A percentile compares a stretch with the other conserved stretches of the same genome.
phyloP scores from a whole-genome alignment of 2,329 filamentous ascomycete genomes.

The Trichoderma pleuroti region DNA sequence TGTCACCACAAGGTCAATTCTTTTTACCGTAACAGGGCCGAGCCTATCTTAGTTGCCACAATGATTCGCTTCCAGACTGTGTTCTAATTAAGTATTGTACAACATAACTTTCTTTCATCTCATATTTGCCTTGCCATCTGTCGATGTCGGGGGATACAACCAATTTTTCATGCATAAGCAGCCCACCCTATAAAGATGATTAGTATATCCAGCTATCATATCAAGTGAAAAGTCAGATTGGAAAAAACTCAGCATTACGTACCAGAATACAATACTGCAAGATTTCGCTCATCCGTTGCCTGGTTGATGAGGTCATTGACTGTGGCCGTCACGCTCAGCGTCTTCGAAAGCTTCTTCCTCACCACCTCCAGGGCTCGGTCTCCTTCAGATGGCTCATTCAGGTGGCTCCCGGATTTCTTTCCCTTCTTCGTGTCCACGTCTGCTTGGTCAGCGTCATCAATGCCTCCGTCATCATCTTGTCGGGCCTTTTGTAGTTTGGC shows the following conservation, averaged over 20 bases:
- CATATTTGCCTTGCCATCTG: neutral
- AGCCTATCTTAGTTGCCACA: too few relatives aligned
- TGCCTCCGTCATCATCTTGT: conserved; percentile 43
- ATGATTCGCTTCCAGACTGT: neutral
- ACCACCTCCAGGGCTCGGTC: conserved; percentile 90
- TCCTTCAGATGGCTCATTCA: conserved; percentile 68
- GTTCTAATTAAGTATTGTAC: neutral
- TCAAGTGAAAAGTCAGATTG: neutral
- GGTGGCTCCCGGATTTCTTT: conserved; percentile 33
- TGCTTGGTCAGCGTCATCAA: conserved; percentile 37
- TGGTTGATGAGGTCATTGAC: conserved; percentile 97
- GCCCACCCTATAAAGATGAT: conserved; percentile 39
- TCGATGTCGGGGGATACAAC: neutral
- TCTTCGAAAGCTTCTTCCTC: conserved; percentile 92
- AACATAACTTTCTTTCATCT: neutral
- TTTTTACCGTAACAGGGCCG: neutral
- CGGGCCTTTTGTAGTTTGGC: conserved; percentile 63
- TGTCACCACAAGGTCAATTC: neutral
- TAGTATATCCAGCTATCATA: neutral
- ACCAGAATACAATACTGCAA: conserved; percentile 86
- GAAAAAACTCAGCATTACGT: conserved; percentile 32
- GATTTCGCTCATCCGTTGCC: conserved; percentile 85
- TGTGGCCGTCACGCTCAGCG: conserved; percentile 86
- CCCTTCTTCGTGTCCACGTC: conserved; percentile 42
- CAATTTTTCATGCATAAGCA: conserved; percentile 39